A percentile compares a stretch with the other conserved stretches of the same genome.
Evolutionary conservation across 768 basidiomycete species (phyloP).

Genomic region (Gloeopeniophorella convolvens): DNA sequence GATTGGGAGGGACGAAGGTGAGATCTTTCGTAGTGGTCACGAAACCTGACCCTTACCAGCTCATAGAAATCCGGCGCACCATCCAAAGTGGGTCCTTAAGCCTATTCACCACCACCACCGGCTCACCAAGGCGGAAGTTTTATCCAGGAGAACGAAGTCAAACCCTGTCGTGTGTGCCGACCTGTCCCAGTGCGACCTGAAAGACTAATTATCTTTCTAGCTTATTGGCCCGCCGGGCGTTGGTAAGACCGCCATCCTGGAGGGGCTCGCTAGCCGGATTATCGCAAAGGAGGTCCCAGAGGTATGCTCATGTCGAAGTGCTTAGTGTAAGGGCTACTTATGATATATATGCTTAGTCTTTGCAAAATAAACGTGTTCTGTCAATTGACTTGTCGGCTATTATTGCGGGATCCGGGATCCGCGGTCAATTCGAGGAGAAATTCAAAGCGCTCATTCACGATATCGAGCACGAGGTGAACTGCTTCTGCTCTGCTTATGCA

Average conservation of each 20-base stretch:
- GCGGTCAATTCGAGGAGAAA: slow-evolving; percentile 90
- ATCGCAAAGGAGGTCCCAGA: slow-evolving; percentile 89
- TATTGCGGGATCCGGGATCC: slow-evolving; percentile 85
- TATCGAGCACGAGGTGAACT: slow-evolving; percentile 71
- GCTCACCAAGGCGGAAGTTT: slow-evolving; percentile 38
- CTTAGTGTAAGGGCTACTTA: background rate
- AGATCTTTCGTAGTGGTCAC: slow-evolving; percentile 3
- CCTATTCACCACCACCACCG: background rate
- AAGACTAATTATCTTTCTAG: slow-evolving; percentile 28
- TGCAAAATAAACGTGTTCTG: slow-evolving; percentile 83
- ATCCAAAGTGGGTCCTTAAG: slow-evolving; percentile 65
- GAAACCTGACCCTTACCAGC: background rate
- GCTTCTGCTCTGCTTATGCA: slow-evolving; percentile 25
- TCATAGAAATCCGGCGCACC: slow-evolving; percentile 74
- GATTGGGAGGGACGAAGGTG: slow-evolving; percentile 84
- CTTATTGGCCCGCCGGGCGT: slow-evolving; percentile 85
- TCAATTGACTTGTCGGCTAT: slow-evolving; percentile 79
- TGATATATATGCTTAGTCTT: slow-evolving; percentile 43
- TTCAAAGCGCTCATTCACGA: slow-evolving; percentile 88
- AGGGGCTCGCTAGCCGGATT: slow-evolving; percentile 83
- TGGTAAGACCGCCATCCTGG: slow-evolving; percentile 89
- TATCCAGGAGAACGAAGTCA: slow-evolving; percentile 85
- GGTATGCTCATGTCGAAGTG: slow-evolving; percentile 34
- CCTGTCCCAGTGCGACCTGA: background rate
- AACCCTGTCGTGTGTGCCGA: slow-evolving; percentile 69